Evolutionary conservation across 1,284 basidiomycete genomes (phyloP).

Genomic region (Rhizoctonia solani): DNA sequence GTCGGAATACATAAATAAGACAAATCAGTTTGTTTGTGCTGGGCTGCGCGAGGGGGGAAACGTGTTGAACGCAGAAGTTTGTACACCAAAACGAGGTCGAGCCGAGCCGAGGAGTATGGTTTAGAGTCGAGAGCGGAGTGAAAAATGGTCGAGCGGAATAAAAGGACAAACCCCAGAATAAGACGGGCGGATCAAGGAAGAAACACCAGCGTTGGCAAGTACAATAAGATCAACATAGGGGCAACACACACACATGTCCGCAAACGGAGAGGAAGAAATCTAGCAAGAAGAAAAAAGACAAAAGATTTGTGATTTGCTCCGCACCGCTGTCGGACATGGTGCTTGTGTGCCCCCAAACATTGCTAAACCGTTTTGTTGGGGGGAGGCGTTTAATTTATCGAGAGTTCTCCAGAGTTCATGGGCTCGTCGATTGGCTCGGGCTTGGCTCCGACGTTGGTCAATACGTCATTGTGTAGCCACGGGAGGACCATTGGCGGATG

Average conservation of each 20-base stretch:
- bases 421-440: constrained; percentile 35
- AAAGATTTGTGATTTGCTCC: too few relatives aligned
- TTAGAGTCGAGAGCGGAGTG: constrained; percentile 27
- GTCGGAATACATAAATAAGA: too few relatives aligned
- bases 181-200: background rate
- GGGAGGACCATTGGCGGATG: constrained; percentile 51
- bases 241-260: too few relatives aligned
- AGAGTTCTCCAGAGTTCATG: constrained; percentile 35
- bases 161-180: background rate
- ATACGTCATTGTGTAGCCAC: constrained; percentile 27
- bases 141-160: constrained; percentile 18
- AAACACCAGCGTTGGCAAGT: background rate
- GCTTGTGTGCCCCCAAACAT: too few relatives aligned
- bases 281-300: constrained; percentile 27
- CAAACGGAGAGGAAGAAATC: constrained; percentile 27
- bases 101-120: constrained; percentile 24
- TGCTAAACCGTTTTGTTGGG: constrained; percentile 1
- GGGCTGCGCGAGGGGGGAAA: constrained; percentile 3
- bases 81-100: constrained; percentile 21
- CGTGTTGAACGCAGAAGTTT: constrained; percentile 33
- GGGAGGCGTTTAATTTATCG: background rate
- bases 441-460: constrained; percentile 34
- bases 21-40: constrained; percentile 3
- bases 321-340: too few relatives aligned
- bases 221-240: constrained; percentile 11